phyloP scores from a whole-genome alignment of 2,329 filamentous ascomycete species.

The Pseudogymnoascus sp. region DNA sequence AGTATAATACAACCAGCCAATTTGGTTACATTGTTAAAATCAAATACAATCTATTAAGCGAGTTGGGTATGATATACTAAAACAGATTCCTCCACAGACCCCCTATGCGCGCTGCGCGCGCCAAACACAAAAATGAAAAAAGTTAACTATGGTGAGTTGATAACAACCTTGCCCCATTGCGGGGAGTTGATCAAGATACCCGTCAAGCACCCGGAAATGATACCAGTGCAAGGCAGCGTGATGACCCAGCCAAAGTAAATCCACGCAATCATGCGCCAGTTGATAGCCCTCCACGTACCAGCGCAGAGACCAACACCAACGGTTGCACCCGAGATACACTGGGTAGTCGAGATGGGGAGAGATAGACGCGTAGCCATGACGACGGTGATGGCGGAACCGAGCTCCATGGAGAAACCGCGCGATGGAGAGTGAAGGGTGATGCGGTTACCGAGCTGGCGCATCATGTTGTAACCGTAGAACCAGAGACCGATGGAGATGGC shows the following conservation, averaged over 20 bases:
- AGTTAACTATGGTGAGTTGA: neutral
- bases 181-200: constrained; percentile 57
- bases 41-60: neutral
- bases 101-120: neutral
- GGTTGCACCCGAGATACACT: neutral
- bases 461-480: constrained; percentile 55
- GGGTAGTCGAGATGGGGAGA: constrained; percentile 51
- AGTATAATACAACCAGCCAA: neutral
- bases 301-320: constrained; percentile 5
- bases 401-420: constrained; percentile 53
- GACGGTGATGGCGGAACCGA: constrained; percentile 55
- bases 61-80: neutral
- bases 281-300: constrained; percentile 38
- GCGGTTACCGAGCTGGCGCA: constrained; percentile 55
- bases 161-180: constrained; percentile 30
- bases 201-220: constrained; percentile 54
- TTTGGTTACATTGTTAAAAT: neutral
- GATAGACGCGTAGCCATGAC: constrained; percentile 56
- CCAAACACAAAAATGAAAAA: neutral
- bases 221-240: constrained; percentile 50
- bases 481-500: constrained; percentile 45
- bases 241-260: constrained; percentile 55
- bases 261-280: constrained; percentile 56
- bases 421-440: constrained; percentile 56
- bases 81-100: neutral